Conservation (phyloP, 805 yeast species). For the Lipomyces mesembrius region DNA sequence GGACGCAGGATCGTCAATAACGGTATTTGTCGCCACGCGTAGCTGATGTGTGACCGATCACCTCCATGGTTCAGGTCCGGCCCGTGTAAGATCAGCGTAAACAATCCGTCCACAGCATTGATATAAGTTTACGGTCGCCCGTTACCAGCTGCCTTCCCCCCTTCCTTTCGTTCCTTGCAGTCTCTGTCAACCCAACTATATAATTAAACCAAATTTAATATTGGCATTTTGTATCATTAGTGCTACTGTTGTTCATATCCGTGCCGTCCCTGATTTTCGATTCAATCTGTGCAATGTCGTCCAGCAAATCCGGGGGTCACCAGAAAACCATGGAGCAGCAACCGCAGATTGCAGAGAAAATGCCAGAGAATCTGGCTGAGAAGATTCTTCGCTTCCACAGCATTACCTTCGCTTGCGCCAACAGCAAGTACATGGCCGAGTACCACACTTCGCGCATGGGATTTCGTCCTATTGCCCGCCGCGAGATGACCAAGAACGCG, state of each 20-base stretch:
- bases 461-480: slow-evolving; percentile 63
- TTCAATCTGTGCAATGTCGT: background rate
- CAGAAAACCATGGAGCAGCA: background rate
- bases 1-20: background rate
- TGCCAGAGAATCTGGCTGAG: slow-evolving; percentile 20
- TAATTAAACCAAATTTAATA: background rate
- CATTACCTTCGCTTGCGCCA: slow-evolving; percentile 10
- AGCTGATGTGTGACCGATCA: background rate
- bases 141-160: background rate
- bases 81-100: background rate
- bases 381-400: slow-evolving; percentile 14
- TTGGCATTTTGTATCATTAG: background rate
- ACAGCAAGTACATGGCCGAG: slow-evolving; percentile 47
- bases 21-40: background rate
- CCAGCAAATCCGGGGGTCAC: background rate
- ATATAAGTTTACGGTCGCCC: background rate
- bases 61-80: background rate
- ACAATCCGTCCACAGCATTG: background rate
- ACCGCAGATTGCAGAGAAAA: slow-evolving; percentile 6
- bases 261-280: background rate
- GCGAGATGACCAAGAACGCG: slow-evolving; percentile 72
- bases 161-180: background rate
- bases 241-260: background rate
- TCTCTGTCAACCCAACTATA: background rate
- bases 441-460: slow-evolving; percentile 64